These are phyloP conservation scores for Suillus hirtellus DNA, from an alignment of 768 basidiomycete species.

Conservation along the genomic window DNA sequence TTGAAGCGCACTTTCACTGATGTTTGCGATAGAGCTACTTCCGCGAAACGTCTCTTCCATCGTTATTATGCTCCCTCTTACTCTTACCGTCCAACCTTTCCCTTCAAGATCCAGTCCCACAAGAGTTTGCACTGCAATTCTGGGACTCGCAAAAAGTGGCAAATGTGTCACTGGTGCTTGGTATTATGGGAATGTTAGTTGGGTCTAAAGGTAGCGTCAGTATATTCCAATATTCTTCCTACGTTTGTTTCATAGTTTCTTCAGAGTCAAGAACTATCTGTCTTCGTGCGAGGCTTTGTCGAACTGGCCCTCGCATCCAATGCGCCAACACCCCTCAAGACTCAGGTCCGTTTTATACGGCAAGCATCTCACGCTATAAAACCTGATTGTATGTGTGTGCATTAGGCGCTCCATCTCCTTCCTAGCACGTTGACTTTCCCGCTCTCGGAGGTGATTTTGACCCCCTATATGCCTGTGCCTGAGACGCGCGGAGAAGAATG, in stretches of 20 bases:
- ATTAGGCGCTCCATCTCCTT: conserved; percentile 59
- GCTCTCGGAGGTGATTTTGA: conserved; percentile 65
- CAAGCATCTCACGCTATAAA: conserved; percentile 10
- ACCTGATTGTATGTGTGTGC: conserved; percentile 28
- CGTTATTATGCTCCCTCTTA: conserved; percentile 65
- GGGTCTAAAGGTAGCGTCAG: conserved; percentile 69
- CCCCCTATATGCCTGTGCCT: conserved; percentile 75
- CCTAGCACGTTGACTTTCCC: conserved; percentile 56
- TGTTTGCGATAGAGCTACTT: conserved; percentile 79
- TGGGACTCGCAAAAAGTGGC: conserved; percentile 92
- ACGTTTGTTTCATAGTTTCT: conserved; percentile 3
- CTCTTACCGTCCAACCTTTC: conserved; percentile 69
- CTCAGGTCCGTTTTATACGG: conserved; percentile 54
- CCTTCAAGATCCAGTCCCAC: conserved; percentile 60
- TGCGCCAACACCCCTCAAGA: conserved; percentile 84
- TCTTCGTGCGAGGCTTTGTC: conserved; percentile 74
- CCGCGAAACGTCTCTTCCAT: conserved; percentile 78
- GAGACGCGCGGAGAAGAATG: conserved; percentile 90
- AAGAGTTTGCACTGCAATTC: conserved; percentile 93
- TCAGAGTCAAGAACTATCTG: conserved; percentile 56
- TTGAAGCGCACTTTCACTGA: conserved; percentile 17
- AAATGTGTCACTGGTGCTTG: conserved; percentile 78
- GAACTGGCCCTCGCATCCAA: conserved; percentile 94
- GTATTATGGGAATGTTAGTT: conserved; percentile 84
- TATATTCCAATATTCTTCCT: conserved; percentile 17